Evolutionary conservation across 768 basidiomycete species (phyloP), one percentile per base, ranked within the genome.

Genomic region (Mycena kentingensis): DNA sequence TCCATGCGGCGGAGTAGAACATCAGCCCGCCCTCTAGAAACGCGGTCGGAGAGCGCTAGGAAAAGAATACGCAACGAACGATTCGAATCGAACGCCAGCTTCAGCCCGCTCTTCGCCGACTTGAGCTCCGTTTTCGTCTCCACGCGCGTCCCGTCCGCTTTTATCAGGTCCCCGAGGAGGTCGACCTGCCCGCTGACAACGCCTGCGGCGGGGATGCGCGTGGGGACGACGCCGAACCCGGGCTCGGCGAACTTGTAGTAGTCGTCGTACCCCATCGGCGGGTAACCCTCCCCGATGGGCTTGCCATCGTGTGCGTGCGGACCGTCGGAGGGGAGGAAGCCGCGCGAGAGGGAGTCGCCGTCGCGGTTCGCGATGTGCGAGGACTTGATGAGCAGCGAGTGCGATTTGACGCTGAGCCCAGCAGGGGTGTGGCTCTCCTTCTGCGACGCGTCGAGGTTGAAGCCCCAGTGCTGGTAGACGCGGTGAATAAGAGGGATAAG

Each of bases 371-470:
- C 74, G 36, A 80, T 77, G 46, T 77, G 73, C 58, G 80, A 77
- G 24, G 84, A 75, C 83, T 74, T 73, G 50, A 79, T 74, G 3
- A 69, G 73, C 21, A 79, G 59, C 7, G 46, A 63, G 48, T 77
- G 86, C 32, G 79, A 72, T 60, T 80, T 76, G 34, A 90, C 76
- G 24, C 73, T 73, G 26, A 80, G 67, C 15, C 70, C 64, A 28
- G 78, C 76, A 3, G 67, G 60, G 5, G 28, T 46, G 36, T 53
- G 51, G 15, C 32, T 32, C 6, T 71, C 72, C 39, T 69, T 67
- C 35, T 85, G 70, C 60, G 86, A 88, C 1, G 85, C 87, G 28
- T 88, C 84, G 11, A 90, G 78, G 62, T 90, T 90, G 73, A 89
- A 90, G 25, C 88, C 88, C 87, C 87, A 90, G 65, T 90, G 88